Percentiles rank a stretch among this genome's conserved stretches.
These are phyloP conservation scores for Cladophialophora yegresii DNA, from an alignment of 2,329 filamentous ascomycete species.

Conservation along the genomic window DNA sequence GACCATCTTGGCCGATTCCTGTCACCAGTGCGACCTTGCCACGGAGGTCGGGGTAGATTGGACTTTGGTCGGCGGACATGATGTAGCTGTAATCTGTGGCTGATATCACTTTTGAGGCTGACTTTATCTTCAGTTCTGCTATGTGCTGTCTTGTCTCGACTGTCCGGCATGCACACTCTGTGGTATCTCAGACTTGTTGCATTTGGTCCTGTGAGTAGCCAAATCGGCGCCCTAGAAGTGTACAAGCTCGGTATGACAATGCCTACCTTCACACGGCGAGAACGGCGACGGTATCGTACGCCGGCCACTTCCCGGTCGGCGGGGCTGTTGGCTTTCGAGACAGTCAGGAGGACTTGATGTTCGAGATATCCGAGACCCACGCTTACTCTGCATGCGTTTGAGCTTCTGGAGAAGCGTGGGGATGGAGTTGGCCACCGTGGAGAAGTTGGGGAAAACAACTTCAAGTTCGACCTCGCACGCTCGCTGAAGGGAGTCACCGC, in stretches of 20 bases:
- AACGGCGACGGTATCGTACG: slow-evolving; percentile 2
- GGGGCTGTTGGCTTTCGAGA: background rate
- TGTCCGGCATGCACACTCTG: background rate
- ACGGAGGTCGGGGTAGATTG: slow-evolving; percentile 24
- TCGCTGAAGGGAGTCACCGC: too few relatives aligned
- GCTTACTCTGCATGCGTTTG: background rate
- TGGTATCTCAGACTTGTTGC: background rate
- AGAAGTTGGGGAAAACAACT: background rate
- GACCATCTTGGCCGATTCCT: slow-evolving; percentile 28
- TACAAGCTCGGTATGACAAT: background rate
- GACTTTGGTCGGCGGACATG: slow-evolving; percentile 13
- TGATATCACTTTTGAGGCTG: background rate
- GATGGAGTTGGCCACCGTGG: slow-evolving; percentile 1
- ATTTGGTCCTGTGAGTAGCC: background rate
- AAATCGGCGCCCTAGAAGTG: background rate
- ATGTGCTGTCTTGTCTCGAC: background rate
- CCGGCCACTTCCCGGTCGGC: slow-evolving; percentile 1
- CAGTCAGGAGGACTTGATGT: background rate
- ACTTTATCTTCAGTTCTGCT: background rate
- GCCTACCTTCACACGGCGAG: background rate
- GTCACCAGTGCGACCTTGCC: slow-evolving; percentile 29
- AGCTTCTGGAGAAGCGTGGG: slow-evolving; percentile 4
- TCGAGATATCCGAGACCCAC: background rate
- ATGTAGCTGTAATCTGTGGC: background rate
- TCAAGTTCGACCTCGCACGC: background rate